A percentile compares a stretch with the other conserved stretches of the same genome.
phyloP scores from a whole-genome alignment of 192 early-diverging fungal species.

The Rhizophagus prolifer region DNA sequence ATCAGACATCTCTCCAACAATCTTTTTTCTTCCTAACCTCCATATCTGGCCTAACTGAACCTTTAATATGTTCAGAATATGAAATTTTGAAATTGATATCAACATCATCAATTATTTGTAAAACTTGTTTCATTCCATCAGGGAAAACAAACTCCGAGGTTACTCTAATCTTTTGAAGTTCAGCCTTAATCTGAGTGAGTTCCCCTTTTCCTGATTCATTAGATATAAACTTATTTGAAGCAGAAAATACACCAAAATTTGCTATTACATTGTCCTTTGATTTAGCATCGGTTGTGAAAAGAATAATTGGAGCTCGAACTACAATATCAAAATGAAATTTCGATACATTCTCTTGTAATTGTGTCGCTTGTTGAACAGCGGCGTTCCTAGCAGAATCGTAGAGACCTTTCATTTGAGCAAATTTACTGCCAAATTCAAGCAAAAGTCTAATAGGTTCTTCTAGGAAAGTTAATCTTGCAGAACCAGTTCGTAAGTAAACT shows the following conservation, averaged over 20 bases:
- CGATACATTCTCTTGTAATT: constrained; percentile 74
- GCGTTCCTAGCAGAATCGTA: constrained; percentile 88
- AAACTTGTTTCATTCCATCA: constrained; percentile 48
- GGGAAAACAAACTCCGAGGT: constrained; percentile 53
- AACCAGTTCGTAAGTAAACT: constrained; percentile 73
- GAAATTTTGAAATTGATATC: constrained; percentile 72
- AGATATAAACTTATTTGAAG: constrained; percentile 71
- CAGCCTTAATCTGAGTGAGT: constrained; percentile 63
- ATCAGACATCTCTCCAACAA: constrained; percentile 68
- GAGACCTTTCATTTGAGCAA: constrained; percentile 82
- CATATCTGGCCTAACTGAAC: constrained; percentile 55
- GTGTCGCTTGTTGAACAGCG: constrained; percentile 73
- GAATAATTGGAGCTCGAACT: constrained; percentile 83
- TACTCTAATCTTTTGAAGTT: constrained; percentile 57
- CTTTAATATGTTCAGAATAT: constrained; percentile 53
- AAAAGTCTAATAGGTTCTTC: constrained; percentile 73
- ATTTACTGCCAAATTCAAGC: constrained; percentile 79
- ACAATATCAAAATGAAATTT: constrained; percentile 84
- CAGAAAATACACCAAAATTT: constrained; percentile 85
- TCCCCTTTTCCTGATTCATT: constrained; percentile 50
- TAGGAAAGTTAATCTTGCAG: constrained; percentile 77
- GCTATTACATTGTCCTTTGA: constrained; percentile 66
- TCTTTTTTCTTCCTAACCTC: constrained; percentile 33
- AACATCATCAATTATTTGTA: constrained; percentile 84
- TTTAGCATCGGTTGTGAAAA: constrained; percentile 65